Base-by-base conservation (phyloP, 163 green algal species). In the Volvox carteri region DNA sequence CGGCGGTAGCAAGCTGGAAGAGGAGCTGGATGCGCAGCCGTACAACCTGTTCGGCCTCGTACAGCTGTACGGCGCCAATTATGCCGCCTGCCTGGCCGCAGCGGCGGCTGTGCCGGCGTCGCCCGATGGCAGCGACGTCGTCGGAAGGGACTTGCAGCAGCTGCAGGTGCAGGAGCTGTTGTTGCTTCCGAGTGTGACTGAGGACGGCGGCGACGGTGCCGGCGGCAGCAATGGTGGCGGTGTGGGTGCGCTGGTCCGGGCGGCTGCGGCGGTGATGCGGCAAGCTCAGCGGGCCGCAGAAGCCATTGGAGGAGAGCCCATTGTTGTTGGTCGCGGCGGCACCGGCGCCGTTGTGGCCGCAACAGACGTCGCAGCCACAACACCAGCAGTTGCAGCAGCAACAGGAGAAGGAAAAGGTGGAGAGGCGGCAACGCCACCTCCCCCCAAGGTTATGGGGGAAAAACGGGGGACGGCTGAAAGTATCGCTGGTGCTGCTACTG, bases 11-110 rank as follows among this genome's bases (percentile, higher is more conserved):
- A 18, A 52, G 52, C 23, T 8, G 54, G 54, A 58, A 7, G 39
- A 58, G 23, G 39, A 58, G 23, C 14, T 78, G 19, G 37, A 78
- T 16, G 35, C 18, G 8, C 73, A 35, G 81, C 67, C 81, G 46
- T 88, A 88, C 67, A 70, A 88, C 23, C 9, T 80, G 81, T 88
- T 78, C 81, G 67, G 81, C 46, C 46, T 88, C 30, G 39, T 74
- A 8, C 67, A 80, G 67, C 81, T 88, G 65, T 88, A 80, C 67
- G 41, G 33, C 28, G 81, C 81, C 4, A 88, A 88, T 65, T 80
- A 87, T 33, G 62, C 62, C 14, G 46, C 30, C 39, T 70, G 62
- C 44, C 30, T 87, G 19, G 62, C 78, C 6, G 41, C 28, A 1
- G 58, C 33, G 4, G 60, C 30, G 60, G 23, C 23, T 0, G 78